A percentile compares a stretch with the other conserved stretches of the same genome.
Conservation (phyloP, 495 filamentous ascomycete genomes). For the Gamarada debralockiae region DNA sequence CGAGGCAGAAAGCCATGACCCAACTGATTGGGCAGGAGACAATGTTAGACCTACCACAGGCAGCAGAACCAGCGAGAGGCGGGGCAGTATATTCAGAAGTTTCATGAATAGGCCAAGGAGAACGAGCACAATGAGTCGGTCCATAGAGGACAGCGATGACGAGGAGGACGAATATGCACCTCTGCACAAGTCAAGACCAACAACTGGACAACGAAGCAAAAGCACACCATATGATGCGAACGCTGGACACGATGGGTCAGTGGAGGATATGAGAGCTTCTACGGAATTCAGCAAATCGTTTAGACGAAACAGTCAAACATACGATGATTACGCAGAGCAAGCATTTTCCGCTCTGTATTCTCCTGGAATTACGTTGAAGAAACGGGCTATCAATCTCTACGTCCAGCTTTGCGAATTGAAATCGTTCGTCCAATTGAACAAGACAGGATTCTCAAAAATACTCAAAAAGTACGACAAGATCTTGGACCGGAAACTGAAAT, state of each 20-base stretch:
- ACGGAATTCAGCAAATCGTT: slow-evolving; percentile 39
- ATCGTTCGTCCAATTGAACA: slow-evolving; percentile 94
- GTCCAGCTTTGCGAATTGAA: slow-evolving; percentile 94
- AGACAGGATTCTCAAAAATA: slow-evolving; percentile 92
- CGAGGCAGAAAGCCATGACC: slow-evolving; percentile 57
- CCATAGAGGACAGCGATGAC: slow-evolving; percentile 56
- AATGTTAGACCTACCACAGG: slow-evolving; percentile 38
- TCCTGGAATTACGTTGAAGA: slow-evolving; percentile 83
- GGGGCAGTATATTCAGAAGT: slow-evolving; percentile 24
- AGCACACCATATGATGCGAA: slow-evolving; percentile 32
- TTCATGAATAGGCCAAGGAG: slow-evolving; percentile 25
- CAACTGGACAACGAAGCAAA: slow-evolving; percentile 29
- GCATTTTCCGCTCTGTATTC: slow-evolving; percentile 67
- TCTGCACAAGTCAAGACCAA: slow-evolving; percentile 37
- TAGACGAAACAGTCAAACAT: slow-evolving; percentile 50
- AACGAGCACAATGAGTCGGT: slow-evolving; percentile 37
- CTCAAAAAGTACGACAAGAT: slow-evolving; percentile 99
- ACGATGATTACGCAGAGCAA: slow-evolving; percentile 75
- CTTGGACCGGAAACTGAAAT: slow-evolving; percentile 71
- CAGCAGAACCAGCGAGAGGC: slow-evolving; percentile 20
- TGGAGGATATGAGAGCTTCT: slow-evolving; percentile 53
- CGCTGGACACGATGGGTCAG: slow-evolving; percentile 32
- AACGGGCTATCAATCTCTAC: slow-evolving; percentile 79
- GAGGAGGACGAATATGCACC: slow-evolving; percentile 64
- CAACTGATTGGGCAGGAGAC: slow-evolving; percentile 48